Base-by-base conservation (phyloP, 352 stramenopile genomes). In the Elongisporangium anandrum region DNA sequence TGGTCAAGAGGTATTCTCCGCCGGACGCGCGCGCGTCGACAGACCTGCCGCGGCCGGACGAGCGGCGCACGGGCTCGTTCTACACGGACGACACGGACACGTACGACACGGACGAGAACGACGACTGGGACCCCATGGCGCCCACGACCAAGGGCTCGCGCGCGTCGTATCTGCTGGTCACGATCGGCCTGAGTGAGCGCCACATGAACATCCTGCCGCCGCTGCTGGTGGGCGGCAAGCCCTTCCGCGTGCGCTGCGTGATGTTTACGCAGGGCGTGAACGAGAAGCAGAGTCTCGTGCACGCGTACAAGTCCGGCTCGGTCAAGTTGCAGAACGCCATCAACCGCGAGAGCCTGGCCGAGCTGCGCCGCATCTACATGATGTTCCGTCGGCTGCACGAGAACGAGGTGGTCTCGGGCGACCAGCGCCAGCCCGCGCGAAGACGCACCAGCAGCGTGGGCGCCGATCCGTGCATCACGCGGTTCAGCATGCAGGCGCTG, bases 191-290 rank as follows among this genome's bases (percentile, higher is more conserved):
- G 6, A 72, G 63, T 8, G 72, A 87, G 16, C 65, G 68, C 15
- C 73, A 88, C 53, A 71, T 88, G 54, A 68, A 67, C 0, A 63
- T 82, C n/a, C 48, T 94, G 16, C 83, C 85, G 20, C 52, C 64
- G 39, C 57, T 68, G 24, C 62, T 93, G 0, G 67, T 65, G 9
- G 70, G 68, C 2, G 81, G 81, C 21, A 78, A 78, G 17, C 57
- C 75, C 15, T 73, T 92, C 39, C 72, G 74, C 17, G 56, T 94
- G 38, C 81, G 70, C 0, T 87, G 78, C 29, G 76, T 94, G 54
- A 61, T 94, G 22, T 94, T 94, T 60, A 85, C 76, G 0, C 85
- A 94, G 63, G 85, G 85, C 17, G 82, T 94, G 20, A 92, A 92
- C 59, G 85, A 94, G 61, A 92, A 90, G 62, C 85, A 94, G 64